Evolutionary conservation across 192 early-diverging fungal species (phyloP).

Genomic region (Coemansia guatemalensis): DNA sequence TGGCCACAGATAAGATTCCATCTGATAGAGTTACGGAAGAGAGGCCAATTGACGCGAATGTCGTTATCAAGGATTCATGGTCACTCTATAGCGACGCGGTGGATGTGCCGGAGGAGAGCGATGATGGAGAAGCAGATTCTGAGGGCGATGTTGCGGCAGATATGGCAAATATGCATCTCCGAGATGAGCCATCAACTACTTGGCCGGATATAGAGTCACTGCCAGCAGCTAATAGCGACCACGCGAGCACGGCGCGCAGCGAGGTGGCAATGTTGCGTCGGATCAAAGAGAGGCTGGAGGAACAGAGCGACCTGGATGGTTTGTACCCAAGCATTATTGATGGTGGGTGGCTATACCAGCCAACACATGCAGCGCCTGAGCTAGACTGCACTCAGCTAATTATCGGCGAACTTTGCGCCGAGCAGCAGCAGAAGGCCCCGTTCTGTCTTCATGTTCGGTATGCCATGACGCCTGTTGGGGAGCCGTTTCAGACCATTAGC

Average conservation of each 20-base stretch:
- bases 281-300: conserved; percentile 3
- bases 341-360: conserved; percentile 8
- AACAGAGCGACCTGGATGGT: not conserved
- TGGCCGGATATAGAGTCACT: not conserved
- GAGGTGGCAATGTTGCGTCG: not conserved
- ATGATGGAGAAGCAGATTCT: no score
- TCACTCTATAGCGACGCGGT: not conserved
- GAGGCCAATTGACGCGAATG: not conserved
- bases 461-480: conserved; percentile 5
- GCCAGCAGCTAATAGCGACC: not conserved
- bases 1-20: not conserved
- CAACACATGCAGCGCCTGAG: not conserved
- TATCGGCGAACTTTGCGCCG: not conserved
- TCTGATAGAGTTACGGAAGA: not conserved
- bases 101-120: not conserved
- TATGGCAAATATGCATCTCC: not conserved
- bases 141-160: not conserved
- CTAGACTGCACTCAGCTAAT: conserved; percentile 7
- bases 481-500: not conserved
- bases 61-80: conserved; percentile 10
- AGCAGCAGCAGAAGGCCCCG: not conserved
- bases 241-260: not conserved
- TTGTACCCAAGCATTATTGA: not conserved
- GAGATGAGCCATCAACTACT: not conserved
- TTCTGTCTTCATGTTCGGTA: conserved; percentile 9